Evolutionary conservation across 2,329 filamentous ascomycete genomes (phyloP).

Genomic region (Phyllosticta capitalensis): DNA sequence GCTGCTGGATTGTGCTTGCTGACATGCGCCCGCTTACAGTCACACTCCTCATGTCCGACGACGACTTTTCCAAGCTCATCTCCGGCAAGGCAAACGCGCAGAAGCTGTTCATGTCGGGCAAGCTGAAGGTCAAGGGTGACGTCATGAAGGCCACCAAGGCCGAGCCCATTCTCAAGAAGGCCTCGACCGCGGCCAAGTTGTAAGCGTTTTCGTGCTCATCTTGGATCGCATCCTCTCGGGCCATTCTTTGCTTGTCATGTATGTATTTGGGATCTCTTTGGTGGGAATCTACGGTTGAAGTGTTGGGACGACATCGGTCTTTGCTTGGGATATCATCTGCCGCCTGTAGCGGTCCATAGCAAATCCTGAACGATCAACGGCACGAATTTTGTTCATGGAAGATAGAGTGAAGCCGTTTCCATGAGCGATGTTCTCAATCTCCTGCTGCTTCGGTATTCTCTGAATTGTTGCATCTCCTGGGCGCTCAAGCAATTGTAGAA

Average conservation of each 20-base stretch:
- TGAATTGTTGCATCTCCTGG: too few relatives aligned
- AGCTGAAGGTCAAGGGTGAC: conserved; percentile 96
- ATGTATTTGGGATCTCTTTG: not conserved
- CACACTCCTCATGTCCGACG: conserved; percentile 73
- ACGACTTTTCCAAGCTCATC: conserved; percentile 77
- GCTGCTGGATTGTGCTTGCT: not conserved
- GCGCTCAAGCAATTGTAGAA: too few relatives aligned
- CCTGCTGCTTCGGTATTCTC: too few relatives aligned
- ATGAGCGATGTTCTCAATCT: not conserved
- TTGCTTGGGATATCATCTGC: not conserved
- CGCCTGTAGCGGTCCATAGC: not conserved
- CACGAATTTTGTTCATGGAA: not conserved
- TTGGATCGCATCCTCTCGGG: conserved; percentile 37
- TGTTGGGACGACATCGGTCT: not conserved
- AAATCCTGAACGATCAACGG: not conserved
- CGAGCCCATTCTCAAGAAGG: conserved; percentile 85
- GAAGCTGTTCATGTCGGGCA: conserved; percentile 93
- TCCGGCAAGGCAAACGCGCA: conserved; percentile 87
- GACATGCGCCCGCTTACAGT: conserved; percentile 36
- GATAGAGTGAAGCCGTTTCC: not conserved
- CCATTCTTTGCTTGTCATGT: conserved; percentile 28
- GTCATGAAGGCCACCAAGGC: conserved; percentile 98
- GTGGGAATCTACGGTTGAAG: not conserved
- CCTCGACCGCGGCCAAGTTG: conserved; percentile 61
- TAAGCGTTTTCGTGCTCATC: conserved; percentile 24